Percentiles rank a stretch among this genome's conserved stretches.
These are phyloP conservation scores for Mollisia scopiformis DNA, from an alignment of 2,329 filamentous ascomycete species.

Conservation along the genomic window DNA sequence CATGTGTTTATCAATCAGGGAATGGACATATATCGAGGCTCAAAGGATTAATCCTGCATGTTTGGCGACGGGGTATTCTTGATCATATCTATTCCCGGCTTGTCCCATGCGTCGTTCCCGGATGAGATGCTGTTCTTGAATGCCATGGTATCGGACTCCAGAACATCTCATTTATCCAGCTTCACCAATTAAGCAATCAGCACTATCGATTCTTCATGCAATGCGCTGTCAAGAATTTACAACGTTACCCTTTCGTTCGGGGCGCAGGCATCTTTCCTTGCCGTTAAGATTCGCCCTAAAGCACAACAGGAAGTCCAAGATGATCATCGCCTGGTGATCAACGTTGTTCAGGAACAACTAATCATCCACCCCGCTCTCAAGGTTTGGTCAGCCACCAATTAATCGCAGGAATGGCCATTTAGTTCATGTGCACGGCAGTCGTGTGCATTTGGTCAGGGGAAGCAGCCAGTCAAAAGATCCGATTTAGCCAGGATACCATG, in stretches of 20 bases:
- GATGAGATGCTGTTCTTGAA: too few species aligned
- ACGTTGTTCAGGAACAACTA: slow-evolving; percentile 5
- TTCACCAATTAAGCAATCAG: neutral
- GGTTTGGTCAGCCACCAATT: slow-evolving; percentile 10
- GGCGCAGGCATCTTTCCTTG: neutral
- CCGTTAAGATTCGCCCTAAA: slow-evolving; percentile 1
- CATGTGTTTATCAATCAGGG: neutral
- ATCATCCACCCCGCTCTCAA: slow-evolving; percentile 8
- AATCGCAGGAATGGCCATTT: neutral
- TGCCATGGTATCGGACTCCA: neutral
- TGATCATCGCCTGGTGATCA: slow-evolving; percentile 14
- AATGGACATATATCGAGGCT: too few species aligned
- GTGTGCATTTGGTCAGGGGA: slow-evolving; percentile 17
- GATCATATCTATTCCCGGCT: neutral
- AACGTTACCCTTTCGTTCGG: slow-evolving; percentile 12
- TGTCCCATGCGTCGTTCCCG: neutral
- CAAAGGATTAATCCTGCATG: neutral
- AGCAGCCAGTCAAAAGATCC: slow-evolving; percentile 20
- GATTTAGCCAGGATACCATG: slow-evolving; percentile 1
- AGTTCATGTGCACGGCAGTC: slow-evolving; percentile 6
- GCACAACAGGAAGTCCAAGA: slow-evolving; percentile 9
- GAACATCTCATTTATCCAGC: neutral
- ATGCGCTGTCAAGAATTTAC: neutral
- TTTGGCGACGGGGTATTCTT: neutral
- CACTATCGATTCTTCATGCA: slow-evolving; percentile 9